A percentile compares a stretch with the other conserved stretches of the same genome.
Conservation (phyloP, 805 yeast genomes). For the Crinitomyces ghanaensis region DNA sequence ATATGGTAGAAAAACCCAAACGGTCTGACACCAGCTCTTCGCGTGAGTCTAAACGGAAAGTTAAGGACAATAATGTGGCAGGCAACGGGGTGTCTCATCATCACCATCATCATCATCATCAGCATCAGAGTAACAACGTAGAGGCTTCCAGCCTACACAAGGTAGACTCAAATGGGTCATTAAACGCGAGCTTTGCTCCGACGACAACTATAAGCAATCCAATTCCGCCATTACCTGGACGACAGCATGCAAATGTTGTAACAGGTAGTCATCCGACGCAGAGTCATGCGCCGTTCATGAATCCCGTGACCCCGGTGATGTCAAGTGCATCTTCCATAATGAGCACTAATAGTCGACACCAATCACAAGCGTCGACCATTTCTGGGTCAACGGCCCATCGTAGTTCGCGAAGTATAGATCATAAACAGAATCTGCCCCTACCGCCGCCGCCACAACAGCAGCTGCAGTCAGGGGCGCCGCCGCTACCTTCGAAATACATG, state of each 20-base stretch:
- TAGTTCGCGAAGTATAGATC: not conserved
- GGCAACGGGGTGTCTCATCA: no score
- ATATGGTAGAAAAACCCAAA: no score
- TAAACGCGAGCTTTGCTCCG: conserved; percentile 14
- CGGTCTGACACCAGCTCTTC: no score
- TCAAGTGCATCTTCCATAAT: conserved; percentile 3
- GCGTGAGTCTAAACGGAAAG: no score
- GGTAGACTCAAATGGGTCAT: no score
- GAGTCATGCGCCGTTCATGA: conserved; percentile 1
- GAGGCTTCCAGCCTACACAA: no score
- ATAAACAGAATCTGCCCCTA: not conserved
- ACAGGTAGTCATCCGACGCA: conserved; percentile 3
- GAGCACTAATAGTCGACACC: not conserved
- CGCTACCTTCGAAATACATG: conserved; percentile 4
- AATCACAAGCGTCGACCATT: not conserved
- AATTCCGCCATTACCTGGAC: conserved; percentile 19
- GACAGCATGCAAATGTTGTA: no score
- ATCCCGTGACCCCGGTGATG: conserved; percentile 4
- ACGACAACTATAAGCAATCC: conserved; percentile 17
- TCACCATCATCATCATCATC: no score
- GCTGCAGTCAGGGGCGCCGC: not conserved
- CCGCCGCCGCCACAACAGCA: not conserved
- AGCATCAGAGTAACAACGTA: no score
- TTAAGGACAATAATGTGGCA: no score
- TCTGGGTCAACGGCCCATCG: conserved; percentile 2